Conservation (phyloP, 257 asterid species). For the Agastache rugosa region DNA sequence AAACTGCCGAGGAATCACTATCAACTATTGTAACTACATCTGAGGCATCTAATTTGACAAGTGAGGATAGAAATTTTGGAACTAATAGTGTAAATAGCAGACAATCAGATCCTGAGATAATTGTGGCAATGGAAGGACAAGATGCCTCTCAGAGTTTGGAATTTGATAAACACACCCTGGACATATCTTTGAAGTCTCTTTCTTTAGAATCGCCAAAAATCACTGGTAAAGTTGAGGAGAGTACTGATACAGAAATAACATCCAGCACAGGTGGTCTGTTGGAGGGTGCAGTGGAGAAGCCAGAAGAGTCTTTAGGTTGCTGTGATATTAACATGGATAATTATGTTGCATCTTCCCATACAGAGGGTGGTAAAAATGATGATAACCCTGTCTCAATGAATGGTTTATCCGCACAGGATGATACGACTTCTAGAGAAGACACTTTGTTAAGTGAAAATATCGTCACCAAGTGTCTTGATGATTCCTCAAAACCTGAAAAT, state of each 20-base stretch:
- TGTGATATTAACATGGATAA: conserved; percentile 39
- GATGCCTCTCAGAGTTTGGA: conserved; percentile 36
- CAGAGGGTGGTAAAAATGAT: conserved; percentile 21
- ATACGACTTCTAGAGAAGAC: conserved; percentile 26
- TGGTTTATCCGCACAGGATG: conserved; percentile 40
- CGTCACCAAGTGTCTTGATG: conserved; percentile 39
- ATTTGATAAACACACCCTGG: conserved; percentile 32
- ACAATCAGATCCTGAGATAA: conserved; percentile 40
- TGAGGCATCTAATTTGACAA: conserved; percentile 36
- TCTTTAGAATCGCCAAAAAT: conserved; percentile 47
- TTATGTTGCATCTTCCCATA: conserved; percentile 37
- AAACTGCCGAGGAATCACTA: conserved; percentile 39
- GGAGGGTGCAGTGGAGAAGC: conserved; percentile 34
- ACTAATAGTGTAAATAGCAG: conserved; percentile 32
- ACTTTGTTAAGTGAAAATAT: conserved; percentile 27
- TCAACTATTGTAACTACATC: conserved; percentile 39
- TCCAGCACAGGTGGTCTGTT: conserved; percentile 27
- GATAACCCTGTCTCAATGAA: conserved; percentile 34
- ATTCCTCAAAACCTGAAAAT: conserved; percentile 44
- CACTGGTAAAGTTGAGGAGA: conserved; percentile 37
- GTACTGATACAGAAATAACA: conserved; percentile 36
- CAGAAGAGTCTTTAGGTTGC: conserved; percentile 41
- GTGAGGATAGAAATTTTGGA: conserved; percentile 36
- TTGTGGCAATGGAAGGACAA: conserved; percentile 39
- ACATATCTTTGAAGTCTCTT: conserved; percentile 41